Base-by-base conservation (phyloP, 2,329 filamentous ascomycete species). In the Cladophialophora carrionii region DNA sequence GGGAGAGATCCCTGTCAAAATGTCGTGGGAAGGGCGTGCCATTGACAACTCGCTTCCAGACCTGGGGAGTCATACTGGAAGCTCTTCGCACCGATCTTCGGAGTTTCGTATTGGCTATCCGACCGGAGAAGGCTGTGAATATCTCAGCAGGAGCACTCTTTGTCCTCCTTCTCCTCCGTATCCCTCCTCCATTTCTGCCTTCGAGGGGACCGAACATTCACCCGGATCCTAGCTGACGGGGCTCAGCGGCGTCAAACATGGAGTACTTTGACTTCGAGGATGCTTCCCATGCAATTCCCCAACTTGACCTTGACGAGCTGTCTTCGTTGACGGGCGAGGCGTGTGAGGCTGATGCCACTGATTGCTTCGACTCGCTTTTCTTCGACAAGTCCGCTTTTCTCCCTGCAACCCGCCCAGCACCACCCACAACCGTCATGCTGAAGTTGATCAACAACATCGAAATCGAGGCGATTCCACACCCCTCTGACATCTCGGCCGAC, bases 211-310 rank as follows among this genome's bases (percentile, higher is more conserved):
- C 8, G 37, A 43, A 43, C 2, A 43, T 8, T 20, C 37, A 43
- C 7, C n/a, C 37, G 8, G 48, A 32, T 26, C 43, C 29, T 54
- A 24, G 32, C 29, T 22, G 26, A 51, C 7, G 26, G n/a, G 20
- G 43, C 12, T 17, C 22, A 26, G 24, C 24, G 22, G 34, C n/a
- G 32, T 34, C 24, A 55, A 69, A 56, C 12, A 80, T 81, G 79
- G 79, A 81, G 70, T 81, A 80, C 72, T 81, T 81, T 68, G 75
- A 81, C 66, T 81, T 81, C 65, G 78, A 81, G 65, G 76, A 78
- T 63, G 79, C 79, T 37, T 78, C 79, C 22, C 75, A 74, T 60
- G 74, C 73, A 60, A 76, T 76, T 31, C 72, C 76, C 32, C 69
- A 70, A 31, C 74, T 72, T 31, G 69, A 73, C 55, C 76, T 78